Conservation (phyloP, 2,329 filamentous ascomycete genomes). For the Zasmidium citrigriseum region DNA sequence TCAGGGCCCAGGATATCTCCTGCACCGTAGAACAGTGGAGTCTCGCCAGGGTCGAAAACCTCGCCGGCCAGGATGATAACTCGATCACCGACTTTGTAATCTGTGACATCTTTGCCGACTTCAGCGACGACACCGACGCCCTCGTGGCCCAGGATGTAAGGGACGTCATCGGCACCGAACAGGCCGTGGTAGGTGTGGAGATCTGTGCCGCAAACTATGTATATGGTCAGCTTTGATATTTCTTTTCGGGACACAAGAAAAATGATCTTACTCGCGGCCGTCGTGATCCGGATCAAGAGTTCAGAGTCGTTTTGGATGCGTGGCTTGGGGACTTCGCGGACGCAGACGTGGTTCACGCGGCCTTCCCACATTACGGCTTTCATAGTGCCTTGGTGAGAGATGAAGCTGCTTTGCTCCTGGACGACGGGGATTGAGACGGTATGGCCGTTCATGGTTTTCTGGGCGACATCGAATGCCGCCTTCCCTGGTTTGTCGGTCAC, state of each 20-base stretch:
- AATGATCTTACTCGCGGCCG: not conserved
- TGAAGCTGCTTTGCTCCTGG: not conserved
- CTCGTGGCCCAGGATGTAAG: not conserved
- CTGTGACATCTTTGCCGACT: not conserved
- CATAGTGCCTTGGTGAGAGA: not conserved
- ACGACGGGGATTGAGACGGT: not conserved
- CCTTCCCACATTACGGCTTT: not conserved
- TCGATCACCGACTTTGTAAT: not conserved
- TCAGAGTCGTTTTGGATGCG: not conserved
- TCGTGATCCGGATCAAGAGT: not conserved
- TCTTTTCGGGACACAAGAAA: not conserved
- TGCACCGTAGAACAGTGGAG: not conserved
- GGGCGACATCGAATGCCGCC: not conserved
- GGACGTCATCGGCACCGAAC: not conserved
- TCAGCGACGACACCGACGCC: not conserved
- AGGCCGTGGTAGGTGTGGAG: not conserved
- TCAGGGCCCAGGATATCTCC: not conserved
- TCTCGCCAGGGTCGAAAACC: not conserved
- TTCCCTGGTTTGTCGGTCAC: not conserved
- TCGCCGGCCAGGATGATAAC: not conserved
- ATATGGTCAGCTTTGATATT: not conserved
- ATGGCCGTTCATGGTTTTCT: not conserved
- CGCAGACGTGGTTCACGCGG: not conserved
- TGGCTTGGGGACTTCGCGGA: not conserved
- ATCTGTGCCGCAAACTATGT: not conserved